phyloP scores from a whole-genome alignment of 495 filamentous ascomycete genomes.

The Friedmanniomyces endolithicus region DNA sequence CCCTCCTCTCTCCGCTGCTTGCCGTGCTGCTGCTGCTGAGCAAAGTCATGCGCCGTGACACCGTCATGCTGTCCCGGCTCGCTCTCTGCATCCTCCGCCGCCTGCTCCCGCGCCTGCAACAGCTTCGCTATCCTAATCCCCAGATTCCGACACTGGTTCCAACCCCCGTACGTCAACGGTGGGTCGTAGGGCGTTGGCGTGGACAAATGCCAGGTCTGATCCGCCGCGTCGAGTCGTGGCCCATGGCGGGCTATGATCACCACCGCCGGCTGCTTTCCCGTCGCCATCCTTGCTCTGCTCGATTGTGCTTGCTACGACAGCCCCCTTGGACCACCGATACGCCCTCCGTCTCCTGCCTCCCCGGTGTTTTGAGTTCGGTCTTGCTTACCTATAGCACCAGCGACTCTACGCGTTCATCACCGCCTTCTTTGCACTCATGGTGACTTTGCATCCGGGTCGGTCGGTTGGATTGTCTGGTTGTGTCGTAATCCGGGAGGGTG shows the following conservation, averaged over 20 bases:
- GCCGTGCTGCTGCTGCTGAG: background rate
- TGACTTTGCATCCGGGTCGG: no score
- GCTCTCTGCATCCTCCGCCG: background rate
- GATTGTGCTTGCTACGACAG: no score
- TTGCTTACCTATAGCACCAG: no score
- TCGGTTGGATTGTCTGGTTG: no score
- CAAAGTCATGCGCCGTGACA: conserved; percentile 17
- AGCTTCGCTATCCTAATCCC: conserved; percentile 70
- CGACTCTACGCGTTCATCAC: no score
- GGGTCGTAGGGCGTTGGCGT: conserved; percentile 92
- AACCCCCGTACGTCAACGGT: conserved; percentile 88
- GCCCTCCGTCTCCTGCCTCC: no score
- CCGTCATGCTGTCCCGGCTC: background rate
- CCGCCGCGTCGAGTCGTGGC: conserved; percentile 79
- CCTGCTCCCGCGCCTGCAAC: conserved; percentile 39
- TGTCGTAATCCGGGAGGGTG: no score
- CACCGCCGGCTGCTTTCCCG: conserved; percentile 40
- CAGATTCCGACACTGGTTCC: conserved; percentile 69
- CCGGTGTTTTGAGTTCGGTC: no score
- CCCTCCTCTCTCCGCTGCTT: background rate
- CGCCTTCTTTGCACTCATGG: no score
- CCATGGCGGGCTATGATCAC: conserved; percentile 85
- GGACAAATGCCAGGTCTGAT: conserved; percentile 90
- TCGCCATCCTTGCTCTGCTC: no score
- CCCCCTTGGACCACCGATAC: no score